Evolutionary conservation across 495 filamentous ascomycete species (phyloP), one percentile per base, ranked within the genome.

Genomic region (Astrothelium macrocarpum): DNA sequence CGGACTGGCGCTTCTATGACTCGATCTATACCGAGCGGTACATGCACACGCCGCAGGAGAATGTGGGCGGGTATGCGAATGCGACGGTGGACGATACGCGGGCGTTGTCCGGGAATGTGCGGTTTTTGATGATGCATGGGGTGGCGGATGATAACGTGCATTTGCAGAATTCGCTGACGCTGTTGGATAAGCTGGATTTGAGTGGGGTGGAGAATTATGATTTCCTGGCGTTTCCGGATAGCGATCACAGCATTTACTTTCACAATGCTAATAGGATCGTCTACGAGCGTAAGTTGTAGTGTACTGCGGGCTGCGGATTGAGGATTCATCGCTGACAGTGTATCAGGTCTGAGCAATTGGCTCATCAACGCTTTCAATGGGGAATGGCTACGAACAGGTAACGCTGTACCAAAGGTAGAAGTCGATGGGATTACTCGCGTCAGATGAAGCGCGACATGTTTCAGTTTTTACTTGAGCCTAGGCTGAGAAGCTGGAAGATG

Each of bases 311-410:
- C n/a, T n/a, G n/a, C n/a, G n/a, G n/a, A n/a, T n/a, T n/a, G 58
- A 53, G 60, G 16, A 12, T 5, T 14, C 5, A 12, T 16, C 39
- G 61, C 75, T 76, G 71, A 79, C 62, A 25, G 28, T 25, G 56
- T 23, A 59, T 32, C 65, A 96, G 92, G 90, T 73, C 78, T 98
- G 20, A 85, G 81, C 64, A 95, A 87, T 74, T 98, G 94, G 92
- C 83, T 98, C 61, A 81, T 96, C 72, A 96, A 97, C 72, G 94
- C 95, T 0, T 97, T 98, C 74, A 97, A 97, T 67, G 95, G 93
- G 28, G 93, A 97, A 72, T 98, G 93, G 89, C 73, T 91, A 59
- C 85, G 85, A 66, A 84, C 89, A n/a, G 78, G 81, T 4, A 76
- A 86, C 46, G 82, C 91, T 5, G 81, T 84, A 67, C 90, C 91